Percentiles rank a stretch among this genome's conserved stretches.
phyloP scores from a whole-genome alignment of 352 stramenopile species.

The Hyphochytrium catenoides region DNA sequence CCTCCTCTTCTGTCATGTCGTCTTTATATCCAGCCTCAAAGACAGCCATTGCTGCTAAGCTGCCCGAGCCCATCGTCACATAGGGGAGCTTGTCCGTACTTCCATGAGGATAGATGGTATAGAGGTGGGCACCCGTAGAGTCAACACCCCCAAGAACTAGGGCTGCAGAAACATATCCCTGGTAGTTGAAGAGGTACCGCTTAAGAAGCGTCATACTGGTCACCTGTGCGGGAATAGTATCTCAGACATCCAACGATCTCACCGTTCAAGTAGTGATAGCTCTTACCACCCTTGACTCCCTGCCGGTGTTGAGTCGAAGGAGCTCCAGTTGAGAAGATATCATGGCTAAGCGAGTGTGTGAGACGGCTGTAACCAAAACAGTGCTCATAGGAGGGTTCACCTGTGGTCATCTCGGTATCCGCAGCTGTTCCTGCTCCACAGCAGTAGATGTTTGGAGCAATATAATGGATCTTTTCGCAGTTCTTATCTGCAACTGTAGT shows the following conservation, averaged over 20 bases:
- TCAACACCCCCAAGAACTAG: conserved; percentile 95
- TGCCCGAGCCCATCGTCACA: conserved; percentile 95
- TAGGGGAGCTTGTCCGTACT: conserved; percentile 89
- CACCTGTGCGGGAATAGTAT: no score
- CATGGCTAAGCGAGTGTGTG: conserved; percentile 14
- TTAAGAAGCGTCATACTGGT: conserved; percentile 93
- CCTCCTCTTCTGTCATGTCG: conserved; percentile 81
- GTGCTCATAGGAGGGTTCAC: conserved; percentile 29
- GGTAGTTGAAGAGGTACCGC: conserved; percentile 86
- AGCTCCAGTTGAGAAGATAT: conserved; percentile 82
- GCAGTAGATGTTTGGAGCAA: conserved; percentile 97
- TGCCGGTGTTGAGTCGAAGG: no score
- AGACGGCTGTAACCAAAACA: conserved; percentile 18
- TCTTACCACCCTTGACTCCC: no score
- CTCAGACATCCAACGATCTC: no score
- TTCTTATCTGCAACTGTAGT: conserved; percentile 96
- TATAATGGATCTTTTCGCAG: conserved; percentile 99
- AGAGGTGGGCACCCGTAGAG: conserved; percentile 79
- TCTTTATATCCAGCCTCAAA: conserved; percentile 88
- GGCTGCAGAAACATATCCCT: conserved; percentile 83
- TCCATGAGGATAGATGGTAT: conserved; percentile 94
- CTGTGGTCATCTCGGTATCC: conserved; percentile 85
- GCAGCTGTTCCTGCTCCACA: conserved; percentile 89
- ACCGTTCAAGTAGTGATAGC: no score
- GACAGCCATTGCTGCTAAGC: conserved; percentile 90